Evolutionary conservation across 202 grass and related monocot genomes (phyloP), one percentile per base, ranked within the genome.

Genomic region (Carex arenaria): DNA sequence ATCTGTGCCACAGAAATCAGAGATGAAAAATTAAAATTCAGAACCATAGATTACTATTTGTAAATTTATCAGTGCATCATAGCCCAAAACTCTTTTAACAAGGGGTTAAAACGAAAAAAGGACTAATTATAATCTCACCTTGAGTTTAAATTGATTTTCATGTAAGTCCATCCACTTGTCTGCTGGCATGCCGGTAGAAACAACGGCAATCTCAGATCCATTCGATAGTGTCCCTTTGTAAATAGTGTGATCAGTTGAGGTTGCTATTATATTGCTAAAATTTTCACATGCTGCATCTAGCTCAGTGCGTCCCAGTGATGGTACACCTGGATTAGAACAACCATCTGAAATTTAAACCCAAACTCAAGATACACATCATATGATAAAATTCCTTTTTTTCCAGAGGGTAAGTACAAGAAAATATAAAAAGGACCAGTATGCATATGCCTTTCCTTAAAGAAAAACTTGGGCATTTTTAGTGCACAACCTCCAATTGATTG

Each of bases 211-310:
- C 87, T 98, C 95, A 32, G 89, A 83, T 61, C 95, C 95, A 80
- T 81, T 93, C 4, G 92, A 98, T 32, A 98, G 87, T 63, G 89
- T 98, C 83, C 95, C 95, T 81, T 98, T 98, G 11, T 91, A 94
- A 38, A 94, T 82, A 54, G 82, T 92, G 84, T 80, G 86, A 59
- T 90, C 85, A 7, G 92, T 84, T n/a, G 79, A 62, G 64, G 84
- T 84, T 9, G 83, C 89, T 14, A 98, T 89, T 84, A 98, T 91
- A 66, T 98, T 98, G 89, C 91, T 93, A 87, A 98, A 98, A 54
- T 83, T 71, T 82, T 98, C 92, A 54, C 90, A 93, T 0, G 95
- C 95, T 36, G 87, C 7, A 47, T 98, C 86, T 53, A 98, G 85
- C 72, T 98, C 92, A 30, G 84, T 19, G 55, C 95, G 85, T 77